A percentile compares a stretch with the other conserved stretches of the same genome.
phyloP scores from a whole-genome alignment of 2,329 filamentous ascomycete species.

The Colletotrichum eleusines region DNA sequence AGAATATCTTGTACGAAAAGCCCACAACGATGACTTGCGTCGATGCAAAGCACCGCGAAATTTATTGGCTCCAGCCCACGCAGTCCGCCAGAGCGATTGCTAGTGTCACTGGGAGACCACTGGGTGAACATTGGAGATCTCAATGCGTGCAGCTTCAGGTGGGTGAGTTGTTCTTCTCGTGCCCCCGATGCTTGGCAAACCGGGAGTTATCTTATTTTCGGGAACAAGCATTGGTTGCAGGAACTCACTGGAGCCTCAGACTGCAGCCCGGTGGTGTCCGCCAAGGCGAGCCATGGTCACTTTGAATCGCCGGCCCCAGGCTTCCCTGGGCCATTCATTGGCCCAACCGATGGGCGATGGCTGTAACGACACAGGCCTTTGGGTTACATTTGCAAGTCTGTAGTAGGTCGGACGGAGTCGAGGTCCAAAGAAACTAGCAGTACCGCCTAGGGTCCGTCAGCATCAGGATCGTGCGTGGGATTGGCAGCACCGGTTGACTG shows the following conservation, averaged over 20 bases:
- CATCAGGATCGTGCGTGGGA: neutral
- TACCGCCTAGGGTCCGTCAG: neutral
- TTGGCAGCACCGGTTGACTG: neutral
- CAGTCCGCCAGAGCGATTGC: neutral
- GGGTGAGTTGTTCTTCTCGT: neutral
- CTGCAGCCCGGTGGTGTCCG: neutral
- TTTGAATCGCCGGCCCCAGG: neutral
- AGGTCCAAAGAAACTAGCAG: neutral
- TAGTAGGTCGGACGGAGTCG: neutral
- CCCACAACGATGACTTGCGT: too few relatives aligned
- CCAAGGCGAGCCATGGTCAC: constrained; percentile 4
- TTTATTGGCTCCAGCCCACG: neutral
- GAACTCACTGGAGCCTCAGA: neutral
- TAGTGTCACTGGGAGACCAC: neutral
- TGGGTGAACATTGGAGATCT: neutral
- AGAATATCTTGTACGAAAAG: too few relatives aligned
- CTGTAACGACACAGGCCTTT: neutral
- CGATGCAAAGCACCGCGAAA: neutral
- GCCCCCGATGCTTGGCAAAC: too few relatives aligned
- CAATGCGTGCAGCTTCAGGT: constrained; percentile 11
- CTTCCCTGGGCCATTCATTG: neutral
- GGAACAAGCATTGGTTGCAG: neutral
- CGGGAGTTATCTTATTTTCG: neutral
- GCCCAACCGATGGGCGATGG: neutral
- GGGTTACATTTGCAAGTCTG: neutral